Conservation (phyloP, 2,329 filamentous ascomycete genomes). For the Fusarium metavorans region DNA sequence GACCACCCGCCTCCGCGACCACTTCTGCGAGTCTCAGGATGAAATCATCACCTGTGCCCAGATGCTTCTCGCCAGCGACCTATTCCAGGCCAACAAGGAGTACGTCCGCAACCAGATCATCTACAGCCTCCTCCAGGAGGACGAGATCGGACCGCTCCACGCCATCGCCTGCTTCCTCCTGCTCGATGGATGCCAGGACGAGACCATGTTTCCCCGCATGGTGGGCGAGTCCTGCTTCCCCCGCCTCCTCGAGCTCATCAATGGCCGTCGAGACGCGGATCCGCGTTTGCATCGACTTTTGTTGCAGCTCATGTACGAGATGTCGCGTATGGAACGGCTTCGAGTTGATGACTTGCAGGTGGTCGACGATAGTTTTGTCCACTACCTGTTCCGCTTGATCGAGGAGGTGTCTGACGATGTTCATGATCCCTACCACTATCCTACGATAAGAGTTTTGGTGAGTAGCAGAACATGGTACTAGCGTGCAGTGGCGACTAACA, state of each 20-base stretch:
- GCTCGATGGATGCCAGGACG: constrained; percentile 84
- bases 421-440: constrained; percentile 95
- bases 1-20: constrained; percentile 79
- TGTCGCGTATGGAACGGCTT: constrained; percentile 90
- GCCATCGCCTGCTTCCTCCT: constrained; percentile 86
- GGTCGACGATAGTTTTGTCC: constrained; percentile 84
- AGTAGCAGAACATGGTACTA: constrained; percentile 48
- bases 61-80: constrained; percentile 77
- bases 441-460: constrained; percentile 92
- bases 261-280: constrained; percentile 73
- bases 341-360: constrained; percentile 80
- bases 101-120: constrained; percentile 95
- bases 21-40: constrained; percentile 80
- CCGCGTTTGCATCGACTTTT: constrained; percentile 81
- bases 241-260: constrained; percentile 84
- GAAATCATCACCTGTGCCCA: constrained; percentile 85
- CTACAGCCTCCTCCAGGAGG: constrained; percentile 90
- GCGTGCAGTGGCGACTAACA: constrained; percentile 27
- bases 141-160: constrained; percentile 83
- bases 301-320: constrained; percentile 93
- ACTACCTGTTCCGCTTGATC: constrained; percentile 86
- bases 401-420: constrained; percentile 88
- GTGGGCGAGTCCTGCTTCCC: constrained; percentile 86
- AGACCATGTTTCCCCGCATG: constrained; percentile 87
- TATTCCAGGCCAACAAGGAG: constrained; percentile 81